These are phyloP conservation scores for Podospora pseudopauciseta DNA, from an alignment of 495 filamentous ascomycete species.

Conservation along the genomic window DNA sequence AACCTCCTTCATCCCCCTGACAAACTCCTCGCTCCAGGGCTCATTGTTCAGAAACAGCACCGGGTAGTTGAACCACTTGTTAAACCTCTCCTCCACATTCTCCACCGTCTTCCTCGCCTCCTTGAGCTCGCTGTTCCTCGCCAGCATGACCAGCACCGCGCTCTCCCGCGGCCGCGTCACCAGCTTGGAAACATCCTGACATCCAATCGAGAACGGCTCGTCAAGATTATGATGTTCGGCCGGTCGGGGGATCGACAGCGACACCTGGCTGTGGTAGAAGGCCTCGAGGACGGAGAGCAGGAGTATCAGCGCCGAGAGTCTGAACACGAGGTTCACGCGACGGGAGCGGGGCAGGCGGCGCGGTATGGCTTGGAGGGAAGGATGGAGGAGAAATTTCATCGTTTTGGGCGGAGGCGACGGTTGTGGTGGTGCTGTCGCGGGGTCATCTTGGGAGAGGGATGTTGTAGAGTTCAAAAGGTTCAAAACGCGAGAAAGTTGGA, in stretches of 20 bases:
- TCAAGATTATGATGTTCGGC: conserved; percentile 36
- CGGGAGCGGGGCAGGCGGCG: not conserved
- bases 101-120: conserved; percentile 84
- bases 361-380: not conserved
- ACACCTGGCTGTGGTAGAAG: conserved; percentile 27
- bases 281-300: conserved; percentile 21
- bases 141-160: conserved; percentile 89
- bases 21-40: conserved; percentile 84
- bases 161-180: conserved; percentile 65
- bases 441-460: not conserved
- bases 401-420: not conserved
- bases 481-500: not conserved
- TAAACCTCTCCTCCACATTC: conserved; percentile 94
- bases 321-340: not conserved
- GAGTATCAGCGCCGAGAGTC: conserved; percentile 7
- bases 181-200: conserved; percentile 38
- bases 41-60: conserved; percentile 95
- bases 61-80: conserved; percentile 94
- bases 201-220: conserved; percentile 40
- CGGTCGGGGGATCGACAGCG: conserved; percentile 34
- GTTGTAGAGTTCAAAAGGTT: not conserved
- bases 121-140: conserved; percentile 85
- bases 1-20: conserved; percentile 72
- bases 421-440: not conserved
- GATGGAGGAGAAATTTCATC: not conserved